Percentiles rank a stretch among this genome's conserved stretches.
Evolutionary conservation across 805 yeast species (phyloP).

Genomic region (Ogataea allantospora): DNA sequence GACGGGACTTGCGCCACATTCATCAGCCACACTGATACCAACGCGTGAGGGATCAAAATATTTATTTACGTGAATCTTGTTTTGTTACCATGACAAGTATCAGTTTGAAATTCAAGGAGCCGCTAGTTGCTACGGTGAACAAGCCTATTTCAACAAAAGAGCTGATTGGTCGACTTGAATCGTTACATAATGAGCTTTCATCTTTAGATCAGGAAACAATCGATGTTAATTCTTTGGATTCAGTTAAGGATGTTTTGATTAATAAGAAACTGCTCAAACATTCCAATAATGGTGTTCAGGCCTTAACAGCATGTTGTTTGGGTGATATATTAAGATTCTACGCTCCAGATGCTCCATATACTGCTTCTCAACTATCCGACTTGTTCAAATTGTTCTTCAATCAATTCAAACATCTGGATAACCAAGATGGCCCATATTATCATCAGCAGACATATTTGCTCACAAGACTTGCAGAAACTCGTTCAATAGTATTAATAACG

Average conservation of each 20-base stretch:
- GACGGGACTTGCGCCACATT: not conserved
- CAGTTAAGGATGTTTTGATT: slow-evolving; percentile 50
- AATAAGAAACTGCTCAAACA: slow-evolving; percentile 59
- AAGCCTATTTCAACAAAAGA: slow-evolving; percentile 62
- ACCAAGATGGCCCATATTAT: slow-evolving; percentile 56
- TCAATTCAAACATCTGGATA: slow-evolving; percentile 55
- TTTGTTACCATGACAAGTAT: slow-evolving; percentile 17
- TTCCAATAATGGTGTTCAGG: slow-evolving; percentile 66
- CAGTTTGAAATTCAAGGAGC: slow-evolving; percentile 15
- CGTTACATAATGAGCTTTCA: slow-evolving; percentile 62
- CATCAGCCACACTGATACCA: slow-evolving; percentile 1
- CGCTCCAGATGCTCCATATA: slow-evolving; percentile 91
- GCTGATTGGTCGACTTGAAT: slow-evolving; percentile 53
- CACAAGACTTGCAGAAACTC: slow-evolving; percentile 68
- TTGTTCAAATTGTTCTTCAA: slow-evolving; percentile 65
- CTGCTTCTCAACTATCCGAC: slow-evolving; percentile 56
- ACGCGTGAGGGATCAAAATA: slow-evolving; percentile 16
- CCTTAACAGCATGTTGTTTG: slow-evolving; percentile 68
- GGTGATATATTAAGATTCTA: slow-evolving; percentile 72
- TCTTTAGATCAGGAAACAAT: slow-evolving; percentile 58
- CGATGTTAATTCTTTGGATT: slow-evolving; percentile 44
- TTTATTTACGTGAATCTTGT: slow-evolving; percentile 1
- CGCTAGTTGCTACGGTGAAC: slow-evolving; percentile 53
- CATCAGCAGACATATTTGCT: slow-evolving; percentile 63
- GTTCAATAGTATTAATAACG: slow-evolving; percentile 69